Evolutionary conservation across 495 filamentous ascomycete species (phyloP).

Genomic region (Annulohypoxylon bovei): DNA sequence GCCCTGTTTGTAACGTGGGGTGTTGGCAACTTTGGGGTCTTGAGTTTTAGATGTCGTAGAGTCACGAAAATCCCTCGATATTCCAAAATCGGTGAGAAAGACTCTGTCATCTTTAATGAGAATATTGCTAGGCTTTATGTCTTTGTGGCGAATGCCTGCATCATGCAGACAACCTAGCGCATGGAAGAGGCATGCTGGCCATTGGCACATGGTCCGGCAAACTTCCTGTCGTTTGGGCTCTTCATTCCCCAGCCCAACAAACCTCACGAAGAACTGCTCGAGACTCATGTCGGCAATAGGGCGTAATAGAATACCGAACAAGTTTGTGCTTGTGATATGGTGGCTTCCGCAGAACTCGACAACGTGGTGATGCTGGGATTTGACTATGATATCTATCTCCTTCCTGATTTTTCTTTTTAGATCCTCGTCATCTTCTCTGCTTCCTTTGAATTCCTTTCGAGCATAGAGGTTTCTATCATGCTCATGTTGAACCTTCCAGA

Average conservation of each 20-base stretch:
- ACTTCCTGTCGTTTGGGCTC: neutral
- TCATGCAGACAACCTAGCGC: neutral
- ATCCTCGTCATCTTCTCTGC: neutral
- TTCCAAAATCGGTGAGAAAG: neutral
- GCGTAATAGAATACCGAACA: neutral
- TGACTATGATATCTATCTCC: neutral
- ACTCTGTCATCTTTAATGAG: neutral
- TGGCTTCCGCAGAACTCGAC: neutral
- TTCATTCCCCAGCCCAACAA: neutral
- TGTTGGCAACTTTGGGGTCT: too few species aligned
- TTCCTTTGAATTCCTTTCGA: neutral
- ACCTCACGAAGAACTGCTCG: neutral
- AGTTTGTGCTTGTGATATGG: neutral
- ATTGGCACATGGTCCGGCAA: neutral
- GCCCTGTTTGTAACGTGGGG: too few species aligned
- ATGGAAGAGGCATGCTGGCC: constrained; percentile 1
- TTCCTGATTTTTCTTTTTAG: neutral
- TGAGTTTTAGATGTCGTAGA: neutral
- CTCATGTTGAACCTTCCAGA: neutral
- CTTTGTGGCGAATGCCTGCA: neutral
- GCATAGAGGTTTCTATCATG: neutral
- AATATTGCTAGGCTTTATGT: constrained; percentile 5
- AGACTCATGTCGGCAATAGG: neutral
- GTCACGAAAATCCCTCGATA: neutral
- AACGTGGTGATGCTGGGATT: neutral